Conservation (phyloP, 169 alveolate genomes). For the Toxoplasma gondii region DNA sequence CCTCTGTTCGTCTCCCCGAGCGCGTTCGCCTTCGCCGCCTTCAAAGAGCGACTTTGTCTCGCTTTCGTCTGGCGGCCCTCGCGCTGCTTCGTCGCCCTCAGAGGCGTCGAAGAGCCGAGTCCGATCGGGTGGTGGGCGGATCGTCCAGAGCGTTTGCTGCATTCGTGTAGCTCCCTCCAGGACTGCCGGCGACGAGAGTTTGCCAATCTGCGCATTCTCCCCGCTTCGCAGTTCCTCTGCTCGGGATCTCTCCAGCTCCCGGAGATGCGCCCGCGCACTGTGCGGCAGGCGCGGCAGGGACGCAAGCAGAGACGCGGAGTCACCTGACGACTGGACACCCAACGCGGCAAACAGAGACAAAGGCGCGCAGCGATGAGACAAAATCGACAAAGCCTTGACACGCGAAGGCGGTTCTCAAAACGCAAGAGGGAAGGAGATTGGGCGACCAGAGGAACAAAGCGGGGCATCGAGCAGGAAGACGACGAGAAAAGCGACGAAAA, state of each 20-base stretch:
- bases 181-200: not conserved
- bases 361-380: not conserved
- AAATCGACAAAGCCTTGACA: not conserved
- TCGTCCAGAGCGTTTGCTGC: not conserved
- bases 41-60: no score
- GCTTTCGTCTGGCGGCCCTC: no score
- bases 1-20: not conserved
- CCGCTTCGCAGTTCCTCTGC: not conserved
- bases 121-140: not conserved
- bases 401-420: not conserved
- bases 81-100: no score
- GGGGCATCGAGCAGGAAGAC: not conserved
- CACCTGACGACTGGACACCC: not conserved
- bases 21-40: no score
- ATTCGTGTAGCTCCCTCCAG: not conserved
- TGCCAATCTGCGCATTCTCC: not conserved
- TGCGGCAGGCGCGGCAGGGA: not conserved
- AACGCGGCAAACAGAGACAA: not conserved
- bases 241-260: not conserved
- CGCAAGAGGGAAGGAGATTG: not conserved
- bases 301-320: not conserved
- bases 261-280: slow-evolving; percentile 1
- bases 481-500: not conserved
- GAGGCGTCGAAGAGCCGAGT: not conserved
- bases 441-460: not conserved